These are phyloP conservation scores for Brassica cretica DNA, from an alignment of 345 rosid species.

Conservation along the genomic window DNA sequence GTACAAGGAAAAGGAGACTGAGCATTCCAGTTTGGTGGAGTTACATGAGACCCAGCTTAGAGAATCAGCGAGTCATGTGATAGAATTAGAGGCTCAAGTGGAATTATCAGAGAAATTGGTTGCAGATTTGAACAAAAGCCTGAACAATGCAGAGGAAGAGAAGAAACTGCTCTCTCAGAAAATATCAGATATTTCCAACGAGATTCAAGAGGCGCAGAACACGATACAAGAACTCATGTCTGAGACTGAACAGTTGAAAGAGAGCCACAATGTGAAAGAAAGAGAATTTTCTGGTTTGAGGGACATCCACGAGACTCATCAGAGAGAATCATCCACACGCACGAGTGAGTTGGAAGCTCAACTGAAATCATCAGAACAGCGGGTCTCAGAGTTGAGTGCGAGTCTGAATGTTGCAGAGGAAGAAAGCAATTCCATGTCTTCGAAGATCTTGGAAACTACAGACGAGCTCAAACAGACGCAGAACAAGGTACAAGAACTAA, in stretches of 20 bases:
- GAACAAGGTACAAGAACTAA: constrained; percentile 42
- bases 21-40: constrained; percentile 46
- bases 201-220: constrained; percentile 52
- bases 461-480: constrained; percentile 56
- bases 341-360: constrained; percentile 33
- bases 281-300: constrained; percentile 51
- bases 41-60: constrained; percentile 50
- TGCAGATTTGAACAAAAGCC: constrained; percentile 53
- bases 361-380: constrained; percentile 43
- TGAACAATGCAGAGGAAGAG: constrained; percentile 49
- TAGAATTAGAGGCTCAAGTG: constrained; percentile 32
- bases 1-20: constrained; percentile 64
- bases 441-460: constrained; percentile 51
- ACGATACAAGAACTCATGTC: constrained; percentile 42
- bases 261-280: constrained; percentile 40
- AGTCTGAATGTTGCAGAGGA: constrained; percentile 50
- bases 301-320: constrained; percentile 46
- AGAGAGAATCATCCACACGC: constrained; percentile 49
- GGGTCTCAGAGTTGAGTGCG: constrained; percentile 45
- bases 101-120: constrained; percentile 58
- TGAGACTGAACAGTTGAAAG: constrained; percentile 48
- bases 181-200: constrained; percentile 50
- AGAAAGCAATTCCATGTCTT: constrained; percentile 58
- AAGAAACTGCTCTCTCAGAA: constrained; percentile 51
- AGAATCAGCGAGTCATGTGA: constrained; percentile 45